Base-by-base conservation (phyloP, 2,329 filamentous ascomycete genomes). In the Microdochium nivale region DNA sequence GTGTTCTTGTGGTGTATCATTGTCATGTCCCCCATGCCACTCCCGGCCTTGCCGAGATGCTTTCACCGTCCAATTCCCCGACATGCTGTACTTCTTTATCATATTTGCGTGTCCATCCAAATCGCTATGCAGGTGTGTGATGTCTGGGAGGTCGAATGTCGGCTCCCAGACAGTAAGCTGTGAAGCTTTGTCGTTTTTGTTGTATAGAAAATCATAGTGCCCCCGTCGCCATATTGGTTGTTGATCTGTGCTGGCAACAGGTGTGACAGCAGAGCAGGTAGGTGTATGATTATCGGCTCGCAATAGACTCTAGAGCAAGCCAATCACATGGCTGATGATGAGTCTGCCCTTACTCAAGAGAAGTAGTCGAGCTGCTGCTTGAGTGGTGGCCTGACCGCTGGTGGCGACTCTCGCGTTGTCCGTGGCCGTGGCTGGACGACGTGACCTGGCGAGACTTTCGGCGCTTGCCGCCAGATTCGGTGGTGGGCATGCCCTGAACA, bases 401-500 rank as follows among this genome's bases (percentile, higher is more conserved):
- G 64, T 72, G 69, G 60, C 70, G 71, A 59, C 65, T 68, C 54
- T 65, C 62, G 56, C 72, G 70, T 60, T 74, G 73, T 53, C 72
- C 65, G 54, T 70, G 67, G 58, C 61, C 63, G 54, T 64, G 61
- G 53, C 59, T 56, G 50, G 70, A 71, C 7, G 75, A 74, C 19
- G 40, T 44, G n/a, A 71, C 67, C 57, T 73, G 70, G 58, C 77
- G 77, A 55, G 77, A 76, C 68, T 77, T 77, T 58, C 72, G 67
- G 54, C 74, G 71, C 59, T 73, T 78, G 63, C 69, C 69, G 55
- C 63, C 70, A 51, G 79, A 70, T 57, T 76, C 72, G 58, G 75
- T 73, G 52, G 75, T 79, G 14, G 82, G 82, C 35, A 86, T 74
- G 49, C 82, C 82, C 68, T 86, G 82, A 56, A 86, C 81, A 56